Evolutionary conservation across 345 rosid species (phyloP).

Genomic region (Firmiana major): DNA sequence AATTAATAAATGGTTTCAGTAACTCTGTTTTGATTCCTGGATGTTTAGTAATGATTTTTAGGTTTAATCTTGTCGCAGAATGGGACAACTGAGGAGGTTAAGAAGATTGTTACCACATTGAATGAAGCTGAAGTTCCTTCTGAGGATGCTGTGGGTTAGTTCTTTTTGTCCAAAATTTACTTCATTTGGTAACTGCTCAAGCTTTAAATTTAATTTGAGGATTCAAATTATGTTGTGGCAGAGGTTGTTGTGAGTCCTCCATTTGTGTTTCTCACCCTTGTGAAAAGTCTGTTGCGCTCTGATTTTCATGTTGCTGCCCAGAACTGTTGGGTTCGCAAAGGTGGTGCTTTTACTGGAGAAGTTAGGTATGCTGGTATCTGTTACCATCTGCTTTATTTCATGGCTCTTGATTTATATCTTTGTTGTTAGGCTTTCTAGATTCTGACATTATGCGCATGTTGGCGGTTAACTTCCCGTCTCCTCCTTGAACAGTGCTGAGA

Average conservation of each 20-base stretch:
- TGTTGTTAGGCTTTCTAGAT: background rate
- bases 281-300: constrained; percentile 39
- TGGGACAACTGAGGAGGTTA: constrained; percentile 68
- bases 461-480: background rate
- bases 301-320: constrained; percentile 70
- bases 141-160: constrained; percentile 56
- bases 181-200: background rate
- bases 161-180: background rate
- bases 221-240: constrained; percentile 19
- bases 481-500: constrained; percentile 48
- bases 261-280: constrained; percentile 52
- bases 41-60: background rate
- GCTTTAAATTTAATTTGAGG: background rate
- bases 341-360: constrained; percentile 72
- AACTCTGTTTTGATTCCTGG: background rate
- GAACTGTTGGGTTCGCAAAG: constrained; percentile 69
- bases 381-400: background rate
- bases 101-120: constrained; percentile 54
- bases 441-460: background rate
- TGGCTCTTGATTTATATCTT: background rate
- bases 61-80: constrained; percentile 33
- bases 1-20: background rate
- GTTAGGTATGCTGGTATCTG: constrained; percentile 35
- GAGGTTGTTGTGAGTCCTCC: constrained; percentile 83
- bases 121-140: constrained; percentile 70